Evolutionary conservation across 371 early-diverging fungal genomes (phyloP), one percentile per base, ranked within the genome.

Genomic region (Sanchytrium tribonematis): DNA sequence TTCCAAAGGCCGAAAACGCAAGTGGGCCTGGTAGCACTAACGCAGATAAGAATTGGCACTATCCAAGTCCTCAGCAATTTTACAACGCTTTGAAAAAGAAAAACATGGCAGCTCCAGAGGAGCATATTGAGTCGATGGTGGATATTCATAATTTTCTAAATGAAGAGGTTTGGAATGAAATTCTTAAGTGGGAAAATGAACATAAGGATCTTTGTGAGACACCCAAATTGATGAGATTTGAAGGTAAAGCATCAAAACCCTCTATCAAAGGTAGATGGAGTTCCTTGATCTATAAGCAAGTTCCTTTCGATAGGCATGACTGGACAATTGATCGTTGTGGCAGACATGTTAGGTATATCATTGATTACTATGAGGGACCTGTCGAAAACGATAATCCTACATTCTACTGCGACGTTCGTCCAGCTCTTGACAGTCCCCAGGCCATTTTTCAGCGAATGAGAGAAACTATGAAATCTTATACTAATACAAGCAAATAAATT

Each of bases 121-220:
- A 85, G 48, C 85, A 89, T 68, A 83, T 97, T 68, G 87, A 86
- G 66, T 85, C 85, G 0, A 91, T 97, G 87, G 94, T 95, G 0
- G 85, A 88, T 73, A 93, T 97, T 73, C 97, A 97, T 78, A 97
- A 97, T 76, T 88, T 89, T 71, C 80, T 97, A 74, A 97, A 97
- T 73, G 96, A 97, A 74, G 88, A 84, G 66, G 88, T 88, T 31
- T 97, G 97, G 97, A 74, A 80, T 27, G 86, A 94, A 73, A 90
- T 97, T 29, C 74, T 90, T 69, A 86, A 88, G 74, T 95, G 94
- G 93, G 97, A 97, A 75, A 71, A 76, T 1, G 81, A 84, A 74
- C 82, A 83, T 71, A 75, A 83, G 69, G n/a, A 28, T 71, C 76
- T 74, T 65, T 79, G 77, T 73, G 70, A 71, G 28, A 71, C 83